These are phyloP conservation scores for Salvia splendens DNA, from an alignment of 257 asterid genomes.

Conservation along the genomic window DNA sequence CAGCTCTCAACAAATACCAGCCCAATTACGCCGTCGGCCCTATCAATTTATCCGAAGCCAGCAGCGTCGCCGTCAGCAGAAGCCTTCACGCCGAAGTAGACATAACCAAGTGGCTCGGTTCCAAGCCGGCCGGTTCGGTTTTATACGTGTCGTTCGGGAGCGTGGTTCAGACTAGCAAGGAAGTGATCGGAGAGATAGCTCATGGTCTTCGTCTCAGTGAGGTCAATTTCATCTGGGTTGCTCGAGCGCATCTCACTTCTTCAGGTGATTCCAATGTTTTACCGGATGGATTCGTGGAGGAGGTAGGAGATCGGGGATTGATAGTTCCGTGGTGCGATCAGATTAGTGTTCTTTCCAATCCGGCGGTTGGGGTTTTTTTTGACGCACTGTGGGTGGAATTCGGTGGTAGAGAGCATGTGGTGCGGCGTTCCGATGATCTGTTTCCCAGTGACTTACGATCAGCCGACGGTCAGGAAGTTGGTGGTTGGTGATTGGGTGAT, in stretches of 20 bases:
- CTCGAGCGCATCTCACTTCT: slow-evolving; percentile 42
- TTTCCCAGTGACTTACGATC: slow-evolving; percentile 38
- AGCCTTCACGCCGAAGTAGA: slow-evolving; percentile 44
- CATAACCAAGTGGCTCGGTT: slow-evolving; percentile 43
- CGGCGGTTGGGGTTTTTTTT: slow-evolving; percentile 54
- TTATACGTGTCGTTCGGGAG: slow-evolving; percentile 57
- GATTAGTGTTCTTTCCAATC: slow-evolving; percentile 38
- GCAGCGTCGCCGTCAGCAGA: slow-evolving; percentile 14
- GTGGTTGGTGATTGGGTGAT: slow-evolving; percentile 44
- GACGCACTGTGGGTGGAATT: slow-evolving; percentile 66
- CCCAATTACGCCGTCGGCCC: slow-evolving; percentile 53
- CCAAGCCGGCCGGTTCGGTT: slow-evolving; percentile 46
- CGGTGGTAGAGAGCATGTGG: slow-evolving; percentile 54
- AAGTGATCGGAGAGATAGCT: slow-evolving; percentile 42
- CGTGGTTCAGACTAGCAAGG: slow-evolving; percentile 27
- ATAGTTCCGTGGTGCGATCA: slow-evolving; percentile 60
- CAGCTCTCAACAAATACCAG: slow-evolving; percentile 33
- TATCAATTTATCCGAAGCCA: slow-evolving; percentile 22
- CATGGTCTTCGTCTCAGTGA: slow-evolving; percentile 49
- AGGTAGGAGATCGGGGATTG: slow-evolving; percentile 36
- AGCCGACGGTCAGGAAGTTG: slow-evolving; percentile 36
- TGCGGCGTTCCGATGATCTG: slow-evolving; percentile 53
- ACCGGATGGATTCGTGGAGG: slow-evolving; percentile 43
- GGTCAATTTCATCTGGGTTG: slow-evolving; percentile 52
- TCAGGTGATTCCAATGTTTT: slow-evolving; percentile 28